Evolutionary conservation across 2,329 filamentous ascomycete species (phyloP).

Genomic region (Amauroascus niger): DNA sequence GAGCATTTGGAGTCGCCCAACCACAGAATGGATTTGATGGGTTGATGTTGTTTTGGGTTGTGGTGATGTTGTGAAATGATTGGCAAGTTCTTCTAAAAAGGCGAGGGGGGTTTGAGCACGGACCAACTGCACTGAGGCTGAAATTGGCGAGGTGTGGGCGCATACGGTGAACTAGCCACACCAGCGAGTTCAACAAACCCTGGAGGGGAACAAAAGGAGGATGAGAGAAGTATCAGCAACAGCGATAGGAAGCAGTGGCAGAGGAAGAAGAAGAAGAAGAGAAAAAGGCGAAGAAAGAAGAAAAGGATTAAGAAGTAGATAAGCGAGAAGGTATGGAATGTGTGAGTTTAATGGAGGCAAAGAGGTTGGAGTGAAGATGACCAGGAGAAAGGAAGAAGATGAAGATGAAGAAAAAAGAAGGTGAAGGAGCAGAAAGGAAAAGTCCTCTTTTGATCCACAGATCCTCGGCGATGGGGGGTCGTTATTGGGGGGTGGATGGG

Average conservation of each 20-base stretch:
- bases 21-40: background rate
- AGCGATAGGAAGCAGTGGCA: background rate
- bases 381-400: constrained; percentile 33
- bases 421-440: constrained; percentile 45
- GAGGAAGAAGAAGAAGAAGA: background rate
- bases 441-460: background rate
- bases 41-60: constrained; percentile 2
- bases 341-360: too few species aligned
- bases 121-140: constrained; percentile 23
- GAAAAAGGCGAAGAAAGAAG: background rate
- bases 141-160: constrained; percentile 25
- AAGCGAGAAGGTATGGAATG: background rate
- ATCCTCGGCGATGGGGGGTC: too few species aligned
- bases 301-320: background rate
- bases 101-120: constrained; percentile 12
- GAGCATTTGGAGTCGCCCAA: background rate
- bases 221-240: background rate
- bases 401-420: constrained; percentile 49
- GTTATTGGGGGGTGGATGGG: too few species aligned
- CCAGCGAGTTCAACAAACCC: background rate
- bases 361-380: too few species aligned
- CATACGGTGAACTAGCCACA: constrained; percentile 6
- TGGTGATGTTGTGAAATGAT: constrained; percentile 5
- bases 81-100: constrained; percentile 3
- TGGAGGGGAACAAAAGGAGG: background rate